phyloP scores from a whole-genome alignment of 305 asterid genomes.

The Fraxinus sp. region DNA sequence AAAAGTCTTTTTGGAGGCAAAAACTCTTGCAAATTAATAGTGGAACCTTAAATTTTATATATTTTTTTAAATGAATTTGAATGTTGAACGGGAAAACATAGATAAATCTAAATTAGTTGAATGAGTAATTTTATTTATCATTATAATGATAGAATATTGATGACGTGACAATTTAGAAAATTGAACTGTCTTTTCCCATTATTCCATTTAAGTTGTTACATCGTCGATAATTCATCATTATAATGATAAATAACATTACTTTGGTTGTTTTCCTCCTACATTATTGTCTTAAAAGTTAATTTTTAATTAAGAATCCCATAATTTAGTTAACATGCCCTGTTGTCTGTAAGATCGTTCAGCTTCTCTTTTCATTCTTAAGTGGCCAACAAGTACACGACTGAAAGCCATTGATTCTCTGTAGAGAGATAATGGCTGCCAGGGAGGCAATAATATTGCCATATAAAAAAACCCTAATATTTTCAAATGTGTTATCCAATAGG shows the following conservation, averaged over 20 bases:
- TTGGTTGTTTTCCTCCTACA: constrained; percentile 1
- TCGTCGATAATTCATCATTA: too few relatives aligned
- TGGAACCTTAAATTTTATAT: neutral
- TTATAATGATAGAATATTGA: too few relatives aligned
- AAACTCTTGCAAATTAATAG: neutral
- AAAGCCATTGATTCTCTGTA: constrained; percentile 15
- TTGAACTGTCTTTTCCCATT: too few relatives aligned
- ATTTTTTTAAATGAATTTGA: neutral
- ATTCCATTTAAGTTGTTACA: too few relatives aligned
- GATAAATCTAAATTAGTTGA: constrained; percentile 4
- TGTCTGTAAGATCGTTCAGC: constrained; percentile 32
- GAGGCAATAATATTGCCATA: constrained; percentile 30
- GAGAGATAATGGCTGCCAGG: constrained; percentile 35
- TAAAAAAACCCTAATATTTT: neutral
- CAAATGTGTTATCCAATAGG: too few relatives aligned
- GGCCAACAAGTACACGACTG: constrained; percentile 57
- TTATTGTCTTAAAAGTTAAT: constrained; percentile 22
- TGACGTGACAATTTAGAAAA: too few relatives aligned
- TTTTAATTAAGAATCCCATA: neutral
- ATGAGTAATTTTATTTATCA: too few relatives aligned
- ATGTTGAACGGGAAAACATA: constrained; percentile 19
- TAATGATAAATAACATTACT: too few relatives aligned
- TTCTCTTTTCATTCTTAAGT: constrained; percentile 34
- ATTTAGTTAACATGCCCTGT: constrained; percentile 19
- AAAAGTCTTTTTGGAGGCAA: neutral